Evolutionary conservation across 164 flowering plant genomes (phyloP), one percentile per base, ranked within the genome.

Genomic region (Stephania yunnanensis): DNA sequence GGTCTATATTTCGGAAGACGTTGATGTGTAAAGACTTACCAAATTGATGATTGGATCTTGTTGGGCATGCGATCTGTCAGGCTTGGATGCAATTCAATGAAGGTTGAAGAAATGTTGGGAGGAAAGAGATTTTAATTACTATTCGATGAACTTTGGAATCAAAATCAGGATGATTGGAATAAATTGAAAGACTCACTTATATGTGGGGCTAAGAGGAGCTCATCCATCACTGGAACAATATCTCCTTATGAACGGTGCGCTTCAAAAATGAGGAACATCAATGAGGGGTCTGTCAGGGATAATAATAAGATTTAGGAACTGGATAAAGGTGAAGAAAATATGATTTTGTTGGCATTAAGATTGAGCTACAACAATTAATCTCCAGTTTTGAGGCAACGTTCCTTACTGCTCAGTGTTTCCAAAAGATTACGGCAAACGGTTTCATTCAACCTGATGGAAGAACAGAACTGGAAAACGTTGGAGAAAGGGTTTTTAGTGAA

Each of bases 321-420:
- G 5, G n/a, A 19, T 7, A 19, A 46, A 70, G 30, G 11, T 45
- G 53, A 70, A 70, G 30, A 31, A 55, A 55, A 55, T 20, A 55
- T 45, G 55, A n/a, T 17, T 17, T 46, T 46, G 5, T 46, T 2
- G 13, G 63, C 63, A 4, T 12, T 55, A 55, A 55, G 63, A 13
- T 70, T 70, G 72, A 46, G 72, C 30, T 70, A 70, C 46, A 45
- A 70, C 17, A 17, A 70, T 70, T 31, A 45, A 19, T n/a, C 72
- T 4, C 6, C 55, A 45, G 25, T 45, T 6, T 19, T 70, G 22
- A 45, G 17, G 29, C 52, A 70, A 19, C 45, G 72, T 70, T 70
- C n/a, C 55, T 45, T 70, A 70, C 46, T 70, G 72, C 55, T 70
- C 29, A 7, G 13, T 70, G 19, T 70, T 45, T 46, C 72, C 72